These are phyloP conservation scores for Naumovozyma dairenensis DNA, from an alignment of 805 yeast genomes.

Conservation along the genomic window DNA sequence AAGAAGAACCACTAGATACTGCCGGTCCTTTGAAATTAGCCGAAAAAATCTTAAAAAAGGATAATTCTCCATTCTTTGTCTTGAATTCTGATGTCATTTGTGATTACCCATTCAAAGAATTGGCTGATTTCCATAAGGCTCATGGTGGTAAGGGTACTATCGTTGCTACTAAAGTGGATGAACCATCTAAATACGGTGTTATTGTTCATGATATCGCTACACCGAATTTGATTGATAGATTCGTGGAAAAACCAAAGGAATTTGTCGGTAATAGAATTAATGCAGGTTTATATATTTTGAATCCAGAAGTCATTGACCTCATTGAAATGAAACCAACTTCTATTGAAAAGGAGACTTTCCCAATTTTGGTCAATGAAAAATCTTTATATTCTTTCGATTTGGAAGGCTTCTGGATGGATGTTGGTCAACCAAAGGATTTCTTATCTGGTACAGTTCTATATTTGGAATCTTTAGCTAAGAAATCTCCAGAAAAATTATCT, in stretches of 20 bases:
- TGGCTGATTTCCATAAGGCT: conserved; percentile 83
- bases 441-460: conserved; percentile 89
- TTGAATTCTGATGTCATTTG: conserved; percentile 97
- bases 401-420: conserved; percentile 99
- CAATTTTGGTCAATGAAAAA: conserved; percentile 80
- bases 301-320: conserved; percentile 93
- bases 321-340: conserved; percentile 98
- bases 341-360: conserved; percentile 99
- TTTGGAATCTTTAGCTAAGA: conserved; percentile 78
- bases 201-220: conserved; percentile 94
- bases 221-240: conserved; percentile 93
- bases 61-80: conserved; percentile 92
- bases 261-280: conserved; percentile 99
- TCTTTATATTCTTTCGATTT: conserved; percentile 89
- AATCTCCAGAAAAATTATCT: conserved; percentile 59
- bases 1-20: conserved; percentile 98
- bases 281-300: conserved; percentile 96
- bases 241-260: conserved; percentile 98
- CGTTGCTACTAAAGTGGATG: conserved; percentile 98
- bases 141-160: conserved; percentile 98
- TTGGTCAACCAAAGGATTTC: conserved; percentile 99
- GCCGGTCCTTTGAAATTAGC: conserved; percentile 99
- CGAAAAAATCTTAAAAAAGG: conserved; percentile 85
- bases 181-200: conserved; percentile 99
- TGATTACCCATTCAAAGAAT: conserved; percentile 92